Percentiles rank a stretch among this genome's conserved stretches.
Evolutionary conservation across 2,329 filamentous ascomycete genomes (phyloP).

Genomic region (Cercospora brassicicola): DNA sequence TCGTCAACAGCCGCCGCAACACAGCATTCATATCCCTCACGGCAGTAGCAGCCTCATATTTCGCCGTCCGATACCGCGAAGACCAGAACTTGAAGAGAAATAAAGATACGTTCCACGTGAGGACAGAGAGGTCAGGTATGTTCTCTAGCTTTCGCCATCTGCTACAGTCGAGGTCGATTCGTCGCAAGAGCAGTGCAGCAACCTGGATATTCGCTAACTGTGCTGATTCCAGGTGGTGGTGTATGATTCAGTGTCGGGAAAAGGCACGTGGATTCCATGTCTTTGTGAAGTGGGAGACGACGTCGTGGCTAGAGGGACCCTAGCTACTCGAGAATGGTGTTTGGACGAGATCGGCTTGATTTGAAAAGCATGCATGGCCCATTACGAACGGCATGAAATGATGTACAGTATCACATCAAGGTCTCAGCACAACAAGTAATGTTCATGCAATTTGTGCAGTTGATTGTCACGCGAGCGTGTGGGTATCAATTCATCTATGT

Average conservation of each 20-base stretch:
- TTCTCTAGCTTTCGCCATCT: too few species aligned
- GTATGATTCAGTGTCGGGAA: not conserved
- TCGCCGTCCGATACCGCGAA: constrained; percentile 11
- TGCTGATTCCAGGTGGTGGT: not conserved
- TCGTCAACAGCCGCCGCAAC: constrained; percentile 8
- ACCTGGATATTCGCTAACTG: not conserved
- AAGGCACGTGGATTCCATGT: not conserved
- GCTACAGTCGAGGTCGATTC: too few species aligned
- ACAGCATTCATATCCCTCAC: constrained; percentile 13
- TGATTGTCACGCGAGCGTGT: not conserved
- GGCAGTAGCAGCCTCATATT: constrained; percentile 12
- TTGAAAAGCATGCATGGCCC: too few species aligned
- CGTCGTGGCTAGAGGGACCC: not conserved
- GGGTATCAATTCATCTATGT: constrained; percentile 14
- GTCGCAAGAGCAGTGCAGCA: too few species aligned
- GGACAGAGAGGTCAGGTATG: constrained; percentile 18
- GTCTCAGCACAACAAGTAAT: not conserved
- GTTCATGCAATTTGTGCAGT: not conserved
- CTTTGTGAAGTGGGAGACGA: not conserved
- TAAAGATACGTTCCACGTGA: constrained; percentile 17
- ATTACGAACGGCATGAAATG: not conserved
- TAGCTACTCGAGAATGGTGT: not conserved
- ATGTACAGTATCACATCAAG: not conserved
- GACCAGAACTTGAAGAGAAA: constrained; percentile 15
- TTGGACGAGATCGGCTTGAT: not conserved